Base-by-base conservation (phyloP, 257 asterid species). In the Fraxinus cuspidata region DNA sequence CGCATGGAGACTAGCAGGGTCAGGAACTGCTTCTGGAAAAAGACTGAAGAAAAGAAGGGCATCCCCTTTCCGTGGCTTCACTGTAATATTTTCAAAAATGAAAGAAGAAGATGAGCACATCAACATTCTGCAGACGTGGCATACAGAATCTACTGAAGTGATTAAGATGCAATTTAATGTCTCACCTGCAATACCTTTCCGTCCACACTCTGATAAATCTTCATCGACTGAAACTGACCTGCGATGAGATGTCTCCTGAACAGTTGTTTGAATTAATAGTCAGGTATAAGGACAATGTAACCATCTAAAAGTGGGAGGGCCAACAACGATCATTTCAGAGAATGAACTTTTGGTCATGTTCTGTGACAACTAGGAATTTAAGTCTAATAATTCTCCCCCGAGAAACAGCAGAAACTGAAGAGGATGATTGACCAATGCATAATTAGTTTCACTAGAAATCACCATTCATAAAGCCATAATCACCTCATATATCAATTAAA, bases 31-130 rank as follows among this genome's bases (percentile, higher is more conserved):
- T 58, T 77, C 82, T 60, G 97, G 96, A 51, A 82, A 75, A 51
- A 95, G 97, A 83, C 94, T 95, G 81, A 84, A 95, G 82, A 95
- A 95, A 2, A 95, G 92, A 72, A 95, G 97, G 3, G 98, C 99
- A 21, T 95, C 98, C 73, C 99, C 98, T 88, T 92, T 95, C 76
- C 89, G 85, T 67, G 99, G 97, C 82, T 92, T 95, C 77, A 93
- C 99, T 95, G 88, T 11, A 31, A 82, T 21, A 58, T 70, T 42
- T 72, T 72, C 32, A 21, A 23, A 42, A 58, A 27, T 25, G 29
- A 49, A 42, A 70, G 28, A 82, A 35, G 53, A 4, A 66, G 18
- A 64, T 27, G 68, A 60, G 8, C 71, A 70, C 28, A 73, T 82
- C 56, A 70, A 65, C 58, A 19, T 47, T 19, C 32, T 81, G 79